Evolutionary conservation across 148 eudicot genomes (phyloP).

Genomic region (Amaranthus hypochondriacus): DNA sequence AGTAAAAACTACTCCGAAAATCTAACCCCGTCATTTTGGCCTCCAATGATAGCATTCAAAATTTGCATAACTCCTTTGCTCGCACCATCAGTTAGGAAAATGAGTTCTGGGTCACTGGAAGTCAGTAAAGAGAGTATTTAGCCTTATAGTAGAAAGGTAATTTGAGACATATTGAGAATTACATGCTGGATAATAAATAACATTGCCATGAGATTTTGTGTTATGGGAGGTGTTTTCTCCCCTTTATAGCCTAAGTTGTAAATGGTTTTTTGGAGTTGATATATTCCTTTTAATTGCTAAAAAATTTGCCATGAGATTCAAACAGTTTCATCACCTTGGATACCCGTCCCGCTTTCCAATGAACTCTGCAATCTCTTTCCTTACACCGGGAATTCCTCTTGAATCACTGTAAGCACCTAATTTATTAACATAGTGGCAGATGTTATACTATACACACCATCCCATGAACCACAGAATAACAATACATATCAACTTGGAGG

Average conservation of each 20-base stretch:
- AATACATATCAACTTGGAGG: not conserved
- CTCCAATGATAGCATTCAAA: slow-evolving; percentile 63
- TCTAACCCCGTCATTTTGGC: slow-evolving; percentile 81
- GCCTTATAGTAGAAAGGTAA: not conserved
- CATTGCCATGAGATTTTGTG: not conserved
- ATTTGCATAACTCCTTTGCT: slow-evolving; percentile 99
- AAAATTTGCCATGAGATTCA: not conserved
- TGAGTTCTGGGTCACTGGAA: slow-evolving; percentile 91
- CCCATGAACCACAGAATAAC: slow-evolving; percentile 2
- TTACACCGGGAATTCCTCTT: slow-evolving; percentile 87
- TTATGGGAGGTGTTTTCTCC: no score
- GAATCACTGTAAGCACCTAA: slow-evolving; percentile 99
- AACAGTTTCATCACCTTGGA: slow-evolving; percentile 63
- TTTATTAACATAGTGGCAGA: slow-evolving; percentile 13
- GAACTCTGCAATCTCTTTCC: slow-evolving; percentile 90
- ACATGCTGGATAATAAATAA: no score
- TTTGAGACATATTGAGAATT: not conserved
- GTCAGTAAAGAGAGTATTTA: slow-evolving; percentile 11
- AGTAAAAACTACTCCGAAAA: not conserved
- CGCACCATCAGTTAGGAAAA: slow-evolving; percentile 97
- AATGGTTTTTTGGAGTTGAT: no score
- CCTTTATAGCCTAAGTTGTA: no score
- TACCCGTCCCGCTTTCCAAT: slow-evolving; percentile 93
- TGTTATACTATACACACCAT: slow-evolving; percentile 5
- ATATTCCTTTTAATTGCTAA: no score